phyloP scores from a whole-genome alignment of 768 basidiomycete species.

The Xerocomus brunneocitrinus region DNA sequence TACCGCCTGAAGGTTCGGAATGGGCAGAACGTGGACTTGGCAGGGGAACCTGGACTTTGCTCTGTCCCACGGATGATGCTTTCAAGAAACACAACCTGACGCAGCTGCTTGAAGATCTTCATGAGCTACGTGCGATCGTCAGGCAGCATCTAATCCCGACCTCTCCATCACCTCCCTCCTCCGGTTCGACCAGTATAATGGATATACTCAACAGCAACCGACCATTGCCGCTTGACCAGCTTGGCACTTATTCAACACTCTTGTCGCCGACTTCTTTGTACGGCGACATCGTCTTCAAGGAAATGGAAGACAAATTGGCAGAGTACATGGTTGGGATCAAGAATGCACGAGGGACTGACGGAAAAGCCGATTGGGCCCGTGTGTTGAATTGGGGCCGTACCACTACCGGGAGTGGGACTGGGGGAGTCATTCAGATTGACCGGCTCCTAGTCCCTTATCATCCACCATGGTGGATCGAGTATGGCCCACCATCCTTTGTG shows the following conservation, averaged over 20 bases:
- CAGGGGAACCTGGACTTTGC: slow-evolving; percentile 73
- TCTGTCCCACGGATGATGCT: slow-evolving; percentile 90
- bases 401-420: slow-evolving; percentile 65
- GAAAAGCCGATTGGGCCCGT: slow-evolving; percentile 56
- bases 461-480: slow-evolving; percentile 80
- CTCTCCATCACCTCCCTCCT: slow-evolving; percentile 19
- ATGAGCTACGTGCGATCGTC: slow-evolving; percentile 55
- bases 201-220: slow-evolving; percentile 57
- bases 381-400: slow-evolving; percentile 74
- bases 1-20: slow-evolving; percentile 64
- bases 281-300: slow-evolving; percentile 80
- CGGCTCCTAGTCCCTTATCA: slow-evolving; percentile 78
- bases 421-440: slow-evolving; percentile 89
- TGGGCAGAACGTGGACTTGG: slow-evolving; percentile 53
- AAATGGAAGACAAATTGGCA: slow-evolving; percentile 37
- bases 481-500: slow-evolving; percentile 64
- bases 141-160: slow-evolving; percentile 72
- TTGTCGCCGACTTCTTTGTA: slow-evolving; percentile 62
- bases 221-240: slow-evolving; percentile 68
- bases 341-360: slow-evolving; percentile 64
- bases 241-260: slow-evolving; percentile 72
- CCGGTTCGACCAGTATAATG: slow-evolving; percentile 24
- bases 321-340: slow-evolving; percentile 66
- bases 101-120: slow-evolving; percentile 52
- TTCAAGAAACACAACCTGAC: slow-evolving; percentile 88